Percentiles rank a stretch among this genome's conserved stretches.
Conservation (phyloP, 495 filamentous ascomycete genomes). For the Neurospora tetraspora region DNA sequence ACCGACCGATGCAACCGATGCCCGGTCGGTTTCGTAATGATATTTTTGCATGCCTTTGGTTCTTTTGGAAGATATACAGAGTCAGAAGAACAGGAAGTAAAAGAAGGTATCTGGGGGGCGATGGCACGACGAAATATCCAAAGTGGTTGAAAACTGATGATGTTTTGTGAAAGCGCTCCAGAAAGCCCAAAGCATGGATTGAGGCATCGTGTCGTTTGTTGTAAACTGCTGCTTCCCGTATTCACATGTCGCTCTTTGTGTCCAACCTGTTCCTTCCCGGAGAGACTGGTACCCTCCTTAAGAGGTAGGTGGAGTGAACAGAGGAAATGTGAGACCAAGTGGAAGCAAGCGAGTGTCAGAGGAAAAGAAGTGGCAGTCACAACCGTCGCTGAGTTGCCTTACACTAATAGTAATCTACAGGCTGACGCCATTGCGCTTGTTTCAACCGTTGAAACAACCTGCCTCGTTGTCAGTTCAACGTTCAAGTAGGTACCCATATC, state of each 20-base stretch:
- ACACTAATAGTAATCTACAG: neutral
- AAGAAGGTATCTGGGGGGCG: neutral
- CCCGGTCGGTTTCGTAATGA: conserved; percentile 10
- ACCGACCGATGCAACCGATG: conserved; percentile 1
- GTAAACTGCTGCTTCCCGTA: conserved; percentile 18
- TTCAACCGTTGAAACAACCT: neutral
- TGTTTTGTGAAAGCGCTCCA: neutral
- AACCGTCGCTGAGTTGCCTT: neutral
- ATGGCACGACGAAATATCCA: neutral
- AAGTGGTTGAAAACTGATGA: neutral
- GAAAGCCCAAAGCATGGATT: neutral
- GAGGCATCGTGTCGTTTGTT: neutral
- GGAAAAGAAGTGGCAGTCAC: neutral
- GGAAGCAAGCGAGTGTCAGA: neutral
- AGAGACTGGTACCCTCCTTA: neutral
- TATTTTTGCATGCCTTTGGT: neutral
- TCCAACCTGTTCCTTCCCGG: neutral
- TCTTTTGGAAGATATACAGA: neutral
- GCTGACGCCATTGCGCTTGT: neutral
- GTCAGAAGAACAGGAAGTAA: neutral
- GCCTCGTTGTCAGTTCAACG: neutral
- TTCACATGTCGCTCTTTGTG: conserved; percentile 1
- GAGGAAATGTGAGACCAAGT: neutral
- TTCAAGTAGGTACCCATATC: neutral
- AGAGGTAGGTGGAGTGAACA: neutral